These are phyloP conservation scores for Neoscytalidium dimidiatum DNA, from an alignment of 2,329 filamentous ascomycete genomes.

Conservation along the genomic window DNA sequence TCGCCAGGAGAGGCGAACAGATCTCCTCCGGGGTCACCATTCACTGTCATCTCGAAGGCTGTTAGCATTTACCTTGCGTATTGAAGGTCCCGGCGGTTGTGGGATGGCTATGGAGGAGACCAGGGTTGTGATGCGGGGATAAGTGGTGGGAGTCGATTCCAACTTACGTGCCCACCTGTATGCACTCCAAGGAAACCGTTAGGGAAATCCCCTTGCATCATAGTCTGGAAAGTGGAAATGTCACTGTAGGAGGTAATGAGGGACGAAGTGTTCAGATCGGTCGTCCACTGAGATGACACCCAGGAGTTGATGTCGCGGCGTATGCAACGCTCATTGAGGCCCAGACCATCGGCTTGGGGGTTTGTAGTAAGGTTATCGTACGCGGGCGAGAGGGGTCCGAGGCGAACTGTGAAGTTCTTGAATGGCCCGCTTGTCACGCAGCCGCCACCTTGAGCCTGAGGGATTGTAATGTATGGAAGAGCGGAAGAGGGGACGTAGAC, in stretches of 20 bases:
- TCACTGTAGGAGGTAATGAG: conserved; percentile 30
- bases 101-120: too few species aligned
- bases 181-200: conserved; percentile 46
- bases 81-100: too few species aligned
- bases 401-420: conserved; percentile 46
- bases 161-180: conserved; percentile 49
- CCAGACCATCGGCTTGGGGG: conserved; percentile 31
- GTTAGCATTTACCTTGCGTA: too few species aligned
- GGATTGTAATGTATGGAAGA: conserved; percentile 38
- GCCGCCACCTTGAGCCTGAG: conserved; percentile 57
- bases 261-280: conserved; percentile 27
- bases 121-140: too few species aligned
- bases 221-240: conserved; percentile 38
- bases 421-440: conserved; percentile 57
- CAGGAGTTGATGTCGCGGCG: conserved; percentile 39
- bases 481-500: conserved; percentile 26
- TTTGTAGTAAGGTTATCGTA: conserved; percentile 32
- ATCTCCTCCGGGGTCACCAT: conserved; percentile 50
- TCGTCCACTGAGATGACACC: conserved; percentile 26
- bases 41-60: conserved; percentile 49
- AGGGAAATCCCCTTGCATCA: conserved; percentile 41
- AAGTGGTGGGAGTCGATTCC: too few species aligned
- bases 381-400: conserved; percentile 50
- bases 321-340: conserved; percentile 42
- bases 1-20: conserved; percentile 50